Evolutionary conservation across 2,329 filamentous ascomycete species (phyloP).

Genomic region (Neospermospora avenae): DNA sequence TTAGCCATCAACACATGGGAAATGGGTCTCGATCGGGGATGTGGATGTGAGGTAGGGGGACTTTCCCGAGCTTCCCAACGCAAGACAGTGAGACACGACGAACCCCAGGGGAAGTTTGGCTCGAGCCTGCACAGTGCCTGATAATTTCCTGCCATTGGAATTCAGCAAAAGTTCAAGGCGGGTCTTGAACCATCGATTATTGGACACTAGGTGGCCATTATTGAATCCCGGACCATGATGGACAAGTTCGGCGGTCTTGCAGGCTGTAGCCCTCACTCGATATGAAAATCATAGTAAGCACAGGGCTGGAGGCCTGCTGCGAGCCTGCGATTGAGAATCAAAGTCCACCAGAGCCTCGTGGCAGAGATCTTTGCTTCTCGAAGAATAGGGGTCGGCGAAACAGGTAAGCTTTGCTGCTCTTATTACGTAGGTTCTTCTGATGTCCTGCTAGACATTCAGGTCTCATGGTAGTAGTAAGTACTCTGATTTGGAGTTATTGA

Average conservation of each 20-base stretch:
- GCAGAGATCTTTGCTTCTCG: conserved; percentile 19
- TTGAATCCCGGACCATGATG: conserved; percentile 15
- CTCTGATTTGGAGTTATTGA: neutral
- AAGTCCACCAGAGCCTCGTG: conserved; percentile 21
- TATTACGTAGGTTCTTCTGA: neutral
- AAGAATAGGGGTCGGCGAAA: neutral
- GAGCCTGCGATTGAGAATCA: neutral
- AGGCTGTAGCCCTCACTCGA: conserved; percentile 13
- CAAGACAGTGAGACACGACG: neutral
- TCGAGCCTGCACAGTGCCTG: conserved; percentile 12
- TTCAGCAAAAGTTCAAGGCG: neutral
- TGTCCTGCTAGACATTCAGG: neutral
- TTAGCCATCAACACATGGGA: conserved; percentile 7
- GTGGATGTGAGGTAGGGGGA: neutral
- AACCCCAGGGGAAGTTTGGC: neutral
- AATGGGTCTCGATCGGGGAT: conserved; percentile 3
- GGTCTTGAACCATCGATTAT: conserved; percentile 5
- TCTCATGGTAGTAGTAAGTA: neutral
- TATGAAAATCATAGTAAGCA: conserved; percentile 29
- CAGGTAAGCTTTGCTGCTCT: neutral
- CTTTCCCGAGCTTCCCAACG: neutral
- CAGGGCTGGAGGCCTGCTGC: neutral
- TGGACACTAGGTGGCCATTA: conserved; percentile 17
- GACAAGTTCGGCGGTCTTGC: conserved; percentile 16
- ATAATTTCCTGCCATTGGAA: conserved; percentile 15